Conservation (phyloP, 2,329 filamentous ascomycete genomes). For the Colletotrichum camelliae region DNA sequence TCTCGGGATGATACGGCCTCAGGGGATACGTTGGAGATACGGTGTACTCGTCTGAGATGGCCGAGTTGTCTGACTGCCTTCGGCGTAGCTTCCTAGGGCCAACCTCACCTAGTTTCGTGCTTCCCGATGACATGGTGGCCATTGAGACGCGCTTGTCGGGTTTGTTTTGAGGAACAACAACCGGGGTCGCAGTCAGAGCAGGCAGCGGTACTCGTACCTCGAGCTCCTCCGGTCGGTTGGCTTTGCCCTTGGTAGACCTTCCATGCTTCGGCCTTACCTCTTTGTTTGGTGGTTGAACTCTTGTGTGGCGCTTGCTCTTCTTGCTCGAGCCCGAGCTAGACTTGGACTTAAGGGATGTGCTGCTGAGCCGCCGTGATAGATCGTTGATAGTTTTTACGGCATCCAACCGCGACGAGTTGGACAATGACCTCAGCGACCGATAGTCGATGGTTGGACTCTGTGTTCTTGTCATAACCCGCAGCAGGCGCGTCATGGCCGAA, state of each 20-base stretch:
- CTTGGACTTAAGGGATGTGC: not conserved
- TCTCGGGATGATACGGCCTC: not conserved
- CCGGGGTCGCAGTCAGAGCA: not conserved
- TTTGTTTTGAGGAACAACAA: not conserved
- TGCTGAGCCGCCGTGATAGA: constrained; percentile 42
- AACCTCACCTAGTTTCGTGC: constrained; percentile 52
- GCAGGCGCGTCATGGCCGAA: constrained; percentile 43
- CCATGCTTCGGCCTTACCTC: not conserved
- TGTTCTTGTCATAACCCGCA: constrained; percentile 38
- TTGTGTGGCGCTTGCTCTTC: not conserved
- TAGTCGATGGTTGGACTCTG: constrained; percentile 46
- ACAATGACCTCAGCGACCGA: constrained; percentile 50
- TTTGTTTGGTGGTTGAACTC: not conserved
- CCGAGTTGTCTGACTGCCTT: not conserved
- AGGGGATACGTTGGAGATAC: constrained; percentile 13
- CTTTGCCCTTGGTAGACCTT: not conserved
- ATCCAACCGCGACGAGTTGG: constrained; percentile 51
- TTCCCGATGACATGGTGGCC: constrained; percentile 45
- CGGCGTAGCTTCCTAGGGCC: not conserved
- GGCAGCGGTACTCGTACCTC: not conserved
- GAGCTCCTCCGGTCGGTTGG: not conserved
- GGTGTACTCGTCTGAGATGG: not conserved
- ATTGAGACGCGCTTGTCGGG: constrained; percentile 27
- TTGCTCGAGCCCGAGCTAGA: not conserved
- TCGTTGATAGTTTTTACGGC: constrained; percentile 54